phyloP scores from a whole-genome alignment of 192 early-diverging fungal genomes.

The Spizellomyces sp. region DNA sequence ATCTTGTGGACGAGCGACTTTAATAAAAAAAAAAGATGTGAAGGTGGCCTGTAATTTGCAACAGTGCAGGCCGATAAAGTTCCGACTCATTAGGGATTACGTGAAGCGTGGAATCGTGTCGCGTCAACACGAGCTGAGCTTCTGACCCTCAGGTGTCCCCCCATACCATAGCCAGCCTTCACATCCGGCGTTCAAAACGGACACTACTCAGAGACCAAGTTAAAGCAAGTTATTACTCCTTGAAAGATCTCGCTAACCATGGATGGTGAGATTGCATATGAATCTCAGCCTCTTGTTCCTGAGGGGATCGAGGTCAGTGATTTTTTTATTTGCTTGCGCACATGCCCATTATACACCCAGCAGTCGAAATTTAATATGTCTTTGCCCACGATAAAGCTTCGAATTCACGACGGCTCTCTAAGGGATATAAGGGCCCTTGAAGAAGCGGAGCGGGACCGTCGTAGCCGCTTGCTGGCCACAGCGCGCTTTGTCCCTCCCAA shows the following conservation, averaged over 20 bases:
- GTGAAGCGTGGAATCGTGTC: no score
- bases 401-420: conserved; percentile 2
- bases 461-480: background rate
- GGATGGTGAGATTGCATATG: background rate
- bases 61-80: no score
- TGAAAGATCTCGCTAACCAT: no score
- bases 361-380: background rate
- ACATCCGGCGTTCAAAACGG: no score
- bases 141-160: no score
- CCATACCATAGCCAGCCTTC: no score
- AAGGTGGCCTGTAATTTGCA: no score
- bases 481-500: background rate
- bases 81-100: background rate
- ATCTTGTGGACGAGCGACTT: conserved; percentile 5
- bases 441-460: conserved; percentile 10
- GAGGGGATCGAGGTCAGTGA: background rate
- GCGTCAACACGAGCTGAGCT: no score
- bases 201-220: no score
- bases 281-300: background rate
- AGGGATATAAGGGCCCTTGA: conserved; percentile 1
- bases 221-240: no score
- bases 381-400: background rate
- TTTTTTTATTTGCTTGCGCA: background rate
- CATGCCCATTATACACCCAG: background rate
- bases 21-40: no score